Conservation (phyloP, 768 basidiomycete species). For the Fomitopsis pulvina region DNA sequence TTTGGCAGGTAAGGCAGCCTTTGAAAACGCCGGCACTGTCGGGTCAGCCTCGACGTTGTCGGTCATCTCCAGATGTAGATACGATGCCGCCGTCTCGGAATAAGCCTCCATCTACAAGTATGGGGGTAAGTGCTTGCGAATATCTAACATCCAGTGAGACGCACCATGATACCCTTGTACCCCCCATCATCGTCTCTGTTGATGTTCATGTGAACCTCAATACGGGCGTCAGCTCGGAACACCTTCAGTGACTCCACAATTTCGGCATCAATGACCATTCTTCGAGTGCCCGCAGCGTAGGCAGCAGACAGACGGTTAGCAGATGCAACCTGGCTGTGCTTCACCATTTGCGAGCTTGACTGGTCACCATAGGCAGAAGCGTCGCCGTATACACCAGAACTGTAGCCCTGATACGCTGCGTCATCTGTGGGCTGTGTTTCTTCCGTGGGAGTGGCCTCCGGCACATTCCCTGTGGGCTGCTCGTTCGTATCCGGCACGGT, state of each 20-base stretch:
- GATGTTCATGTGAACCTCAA: constrained; percentile 71
- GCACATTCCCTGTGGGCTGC: constrained; percentile 9
- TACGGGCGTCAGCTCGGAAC: constrained; percentile 74
- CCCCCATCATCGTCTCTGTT: constrained; percentile 46
- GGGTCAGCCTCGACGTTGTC: constrained; percentile 42
- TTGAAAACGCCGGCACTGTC: constrained; percentile 70
- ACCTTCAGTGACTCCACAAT: constrained; percentile 78
- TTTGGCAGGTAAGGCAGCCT: constrained; percentile 42
- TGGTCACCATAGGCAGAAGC: constrained; percentile 3
- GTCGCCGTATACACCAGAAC: neutral
- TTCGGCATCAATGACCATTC: constrained; percentile 85
- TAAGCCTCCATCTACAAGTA: constrained; percentile 63
- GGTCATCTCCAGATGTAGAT: constrained; percentile 48
- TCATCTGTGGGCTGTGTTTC: constrained; percentile 13
- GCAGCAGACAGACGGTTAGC: constrained; percentile 91
- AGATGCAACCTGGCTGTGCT: constrained; percentile 45
- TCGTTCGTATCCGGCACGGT: constrained; percentile 44
- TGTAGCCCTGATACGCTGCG: neutral
- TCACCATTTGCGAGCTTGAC: constrained; percentile 7
- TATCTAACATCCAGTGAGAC: constrained; percentile 18
- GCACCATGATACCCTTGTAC: constrained; percentile 72
- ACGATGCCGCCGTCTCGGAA: constrained; percentile 66
- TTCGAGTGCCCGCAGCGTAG: constrained; percentile 82
- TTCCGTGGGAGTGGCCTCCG: constrained; percentile 1
- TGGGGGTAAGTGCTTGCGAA: constrained; percentile 4